These are phyloP conservation scores for Podospora pseudocomata DNA, from an alignment of 495 filamentous ascomycete species.

Conservation along the genomic window DNA sequence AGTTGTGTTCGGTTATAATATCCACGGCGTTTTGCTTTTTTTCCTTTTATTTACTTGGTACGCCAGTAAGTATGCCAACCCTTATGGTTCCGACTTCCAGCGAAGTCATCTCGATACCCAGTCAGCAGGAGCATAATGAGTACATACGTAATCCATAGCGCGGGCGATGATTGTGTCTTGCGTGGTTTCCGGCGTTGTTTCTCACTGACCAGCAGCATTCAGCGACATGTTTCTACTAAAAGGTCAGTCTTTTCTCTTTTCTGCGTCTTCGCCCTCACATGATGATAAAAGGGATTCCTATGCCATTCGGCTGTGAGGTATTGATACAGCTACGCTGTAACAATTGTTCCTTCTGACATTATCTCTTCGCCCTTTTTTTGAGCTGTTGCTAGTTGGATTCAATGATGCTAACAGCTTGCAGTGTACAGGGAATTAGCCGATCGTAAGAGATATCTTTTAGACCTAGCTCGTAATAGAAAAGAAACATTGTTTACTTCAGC, in stretches of 20 bases:
- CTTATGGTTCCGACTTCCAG: neutral
- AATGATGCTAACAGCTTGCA: slow-evolving; percentile 1
- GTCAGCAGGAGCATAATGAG: neutral
- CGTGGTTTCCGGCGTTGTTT: neutral
- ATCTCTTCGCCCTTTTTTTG: neutral
- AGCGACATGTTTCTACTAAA: slow-evolving; percentile 3
- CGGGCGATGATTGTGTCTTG: neutral
- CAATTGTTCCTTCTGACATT: slow-evolving; percentile 12
- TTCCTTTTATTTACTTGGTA: neutral
- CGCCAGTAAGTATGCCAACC: slow-evolving; percentile 6
- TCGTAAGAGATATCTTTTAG: neutral
- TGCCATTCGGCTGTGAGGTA: slow-evolving; percentile 8
- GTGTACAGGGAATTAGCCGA: neutral
- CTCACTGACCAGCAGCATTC: neutral
- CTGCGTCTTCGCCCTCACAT: neutral
- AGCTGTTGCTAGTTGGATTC: neutral
- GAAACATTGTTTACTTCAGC: neutral
- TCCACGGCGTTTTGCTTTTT: slow-evolving; percentile 6
- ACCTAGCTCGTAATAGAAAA: neutral
- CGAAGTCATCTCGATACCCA: neutral
- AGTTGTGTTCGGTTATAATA: slow-evolving; percentile 9
- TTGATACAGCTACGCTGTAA: slow-evolving; percentile 10
- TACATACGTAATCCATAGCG: neutral
- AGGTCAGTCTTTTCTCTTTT: neutral
- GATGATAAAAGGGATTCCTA: slow-evolving; percentile 13